Base-by-base conservation (phyloP, 1,284 basidiomycete genomes). In the Takashimella koratensis region DNA sequence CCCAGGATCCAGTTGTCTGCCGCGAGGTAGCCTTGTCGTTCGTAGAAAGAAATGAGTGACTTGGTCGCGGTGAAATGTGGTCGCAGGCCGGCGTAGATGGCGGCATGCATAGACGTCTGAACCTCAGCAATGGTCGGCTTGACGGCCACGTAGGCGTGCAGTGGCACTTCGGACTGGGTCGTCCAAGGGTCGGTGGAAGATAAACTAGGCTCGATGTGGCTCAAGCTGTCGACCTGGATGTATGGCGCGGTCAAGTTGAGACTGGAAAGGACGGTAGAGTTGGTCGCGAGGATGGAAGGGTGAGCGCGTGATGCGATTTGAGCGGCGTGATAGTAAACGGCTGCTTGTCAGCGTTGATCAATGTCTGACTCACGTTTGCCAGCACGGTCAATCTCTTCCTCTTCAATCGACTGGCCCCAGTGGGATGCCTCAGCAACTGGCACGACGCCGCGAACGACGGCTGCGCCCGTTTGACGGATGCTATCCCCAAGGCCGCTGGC, bases 41-140 rank as follows among this genome's bases (percentile, higher is more conserved):
- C 40, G 59, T 71, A 71, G 62, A 74, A 71, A 24, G 68, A 69
- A 49, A 74, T 69, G 44, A 62, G 58, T 27, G 59, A 63, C 27
- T 58, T 60, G 47, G 54, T 36, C 2, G 69, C 56, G 27, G 50
- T 40, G 60, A 73, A 74, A 40, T 70, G 59, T 2, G 72, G 71
- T 51, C 70, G 63, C 30, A 74, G 65, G 25, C 66, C 51, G 19
- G 65, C 50, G 62, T 74, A 74, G n/a, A 59, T 67, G 2, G 67
- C 65, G 0, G 68, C 59, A 36, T 65, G 63, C 43, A 63, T 53
- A 12, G 66, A 58, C 24, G 65, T 58, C 8, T 60, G 56, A 19
- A 66, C 43, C 21, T 22, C 23, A 16, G 65, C 45, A 26, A 62
- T 52, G 26, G 65, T 51, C 24, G 66, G 65, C 24, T 66, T 60